These are phyloP conservation scores for Dryas octopetala DNA, from an alignment of 306 rosid species.

Conservation along the genomic window DNA sequence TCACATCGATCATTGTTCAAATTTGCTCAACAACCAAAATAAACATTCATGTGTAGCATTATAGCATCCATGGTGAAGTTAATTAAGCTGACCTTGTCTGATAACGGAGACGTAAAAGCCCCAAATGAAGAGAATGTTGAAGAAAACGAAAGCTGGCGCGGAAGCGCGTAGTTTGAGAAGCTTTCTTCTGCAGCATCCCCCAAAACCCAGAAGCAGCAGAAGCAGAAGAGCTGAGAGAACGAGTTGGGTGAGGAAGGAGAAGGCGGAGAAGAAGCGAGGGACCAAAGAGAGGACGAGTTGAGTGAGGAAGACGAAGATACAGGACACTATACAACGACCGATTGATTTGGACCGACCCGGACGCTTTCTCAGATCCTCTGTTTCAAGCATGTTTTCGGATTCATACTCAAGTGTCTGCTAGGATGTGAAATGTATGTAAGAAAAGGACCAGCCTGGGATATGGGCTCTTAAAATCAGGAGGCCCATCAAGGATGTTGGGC, in stretches of 20 bases:
- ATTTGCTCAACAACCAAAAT: neutral
- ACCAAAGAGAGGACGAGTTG: constrained; percentile 33
- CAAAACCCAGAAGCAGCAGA: constrained; percentile 32
- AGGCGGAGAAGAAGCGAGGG: constrained; percentile 38
- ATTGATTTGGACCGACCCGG: constrained; percentile 12
- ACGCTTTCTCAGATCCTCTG: constrained; percentile 12
- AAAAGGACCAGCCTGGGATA: too few relatives aligned
- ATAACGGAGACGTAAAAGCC: constrained; percentile 34
- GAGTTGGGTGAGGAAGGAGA: constrained; percentile 32
- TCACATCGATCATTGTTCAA: constrained; percentile 5
- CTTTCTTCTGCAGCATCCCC: constrained; percentile 36
- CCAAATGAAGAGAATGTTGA: constrained; percentile 45
- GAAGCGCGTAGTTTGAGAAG: constrained; percentile 35
- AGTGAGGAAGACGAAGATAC: constrained; percentile 27
- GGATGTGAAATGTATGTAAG: too few relatives aligned
- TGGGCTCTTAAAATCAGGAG: too few relatives aligned
- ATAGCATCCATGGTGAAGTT: neutral
- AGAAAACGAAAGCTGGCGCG: constrained; percentile 51
- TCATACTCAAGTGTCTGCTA: too few relatives aligned
- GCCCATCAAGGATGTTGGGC: too few relatives aligned
- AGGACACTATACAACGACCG: constrained; percentile 34
- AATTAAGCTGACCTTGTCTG: constrained; percentile 30
- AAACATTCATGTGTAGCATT: neutral
- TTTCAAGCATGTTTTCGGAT: constrained; percentile 8
- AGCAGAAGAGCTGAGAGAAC: constrained; percentile 42